Conservation (phyloP, 208 protist species). For the Trichomonas tenax region DNA sequence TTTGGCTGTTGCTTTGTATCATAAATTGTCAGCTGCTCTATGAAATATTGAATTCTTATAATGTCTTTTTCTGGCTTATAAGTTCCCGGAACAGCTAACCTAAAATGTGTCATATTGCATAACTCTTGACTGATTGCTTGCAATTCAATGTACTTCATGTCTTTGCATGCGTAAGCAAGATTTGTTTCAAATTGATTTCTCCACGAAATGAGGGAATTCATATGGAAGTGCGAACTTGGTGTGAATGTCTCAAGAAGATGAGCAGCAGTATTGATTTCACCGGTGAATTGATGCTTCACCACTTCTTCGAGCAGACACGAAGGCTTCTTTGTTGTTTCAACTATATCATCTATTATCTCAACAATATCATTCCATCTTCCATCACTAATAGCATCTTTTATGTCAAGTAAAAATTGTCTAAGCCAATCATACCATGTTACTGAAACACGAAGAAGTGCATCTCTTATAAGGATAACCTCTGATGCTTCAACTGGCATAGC, state of each 20-base stretch:
- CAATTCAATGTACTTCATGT: neutral
- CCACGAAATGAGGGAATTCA: neutral
- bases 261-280: neutral
- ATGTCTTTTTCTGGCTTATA: neutral
- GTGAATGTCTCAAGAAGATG: neutral
- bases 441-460: neutral
- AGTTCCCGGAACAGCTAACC: neutral
- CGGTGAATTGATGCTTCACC: neutral
- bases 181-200: neutral
- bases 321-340: neutral
- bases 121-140: neutral
- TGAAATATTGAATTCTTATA: neutral
- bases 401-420: neutral
- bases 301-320: neutral
- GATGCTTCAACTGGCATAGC: neutral
- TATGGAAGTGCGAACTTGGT: neutral
- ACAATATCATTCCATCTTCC: neutral
- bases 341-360: neutral
- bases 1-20: neutral
- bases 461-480: neutral
- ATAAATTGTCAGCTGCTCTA: neutral
- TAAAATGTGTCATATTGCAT: neutral
- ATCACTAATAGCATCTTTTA: neutral
- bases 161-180: neutral
- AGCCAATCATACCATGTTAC: constrained; percentile 2